Conservation (phyloP, 75 land plant genomes). For the Pinus taeda region DNA sequence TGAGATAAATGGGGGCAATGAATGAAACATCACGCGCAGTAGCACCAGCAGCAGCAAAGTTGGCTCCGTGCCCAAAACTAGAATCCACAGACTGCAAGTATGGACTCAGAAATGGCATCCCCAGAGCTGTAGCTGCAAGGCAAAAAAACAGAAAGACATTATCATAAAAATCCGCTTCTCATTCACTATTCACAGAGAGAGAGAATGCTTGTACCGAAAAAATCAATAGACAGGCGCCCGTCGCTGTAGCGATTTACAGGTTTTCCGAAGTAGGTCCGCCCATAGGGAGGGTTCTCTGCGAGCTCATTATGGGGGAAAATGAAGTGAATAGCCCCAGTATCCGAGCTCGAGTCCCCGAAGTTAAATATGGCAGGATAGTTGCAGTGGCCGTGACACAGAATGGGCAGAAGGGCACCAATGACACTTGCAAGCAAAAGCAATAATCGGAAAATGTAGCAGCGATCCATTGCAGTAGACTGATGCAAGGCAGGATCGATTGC, state of each 20-base stretch:
- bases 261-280: slow-evolving; percentile 19
- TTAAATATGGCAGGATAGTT: neutral
- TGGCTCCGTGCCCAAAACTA: slow-evolving; percentile 56
- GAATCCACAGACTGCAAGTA: slow-evolving; percentile 49
- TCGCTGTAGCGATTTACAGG: slow-evolving; percentile 20
- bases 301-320: slow-evolving; percentile 8
- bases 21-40: slow-evolving; percentile 11
- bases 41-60: slow-evolving; percentile 65
- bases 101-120: slow-evolving; percentile 39
- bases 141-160: too few species aligned
- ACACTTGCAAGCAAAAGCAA: too few species aligned
- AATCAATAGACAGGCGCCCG: slow-evolving; percentile 10
- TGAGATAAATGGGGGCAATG: slow-evolving; percentile 14
- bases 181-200: too few species aligned
- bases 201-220: too few species aligned
- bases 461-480: too few species aligned
- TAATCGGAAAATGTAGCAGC: too few species aligned
- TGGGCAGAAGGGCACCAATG: too few species aligned
- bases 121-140: slow-evolving; percentile 37
- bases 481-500: neutral
- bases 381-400: neutral
- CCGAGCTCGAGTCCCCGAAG: slow-evolving; percentile 24
- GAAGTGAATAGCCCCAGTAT: slow-evolving; percentile 21
- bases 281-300: slow-evolving; percentile 22
- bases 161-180: too few species aligned